Evolutionary conservation across 768 basidiomycete genomes (phyloP).

Genomic region (Neoboletus magnificus): DNA sequence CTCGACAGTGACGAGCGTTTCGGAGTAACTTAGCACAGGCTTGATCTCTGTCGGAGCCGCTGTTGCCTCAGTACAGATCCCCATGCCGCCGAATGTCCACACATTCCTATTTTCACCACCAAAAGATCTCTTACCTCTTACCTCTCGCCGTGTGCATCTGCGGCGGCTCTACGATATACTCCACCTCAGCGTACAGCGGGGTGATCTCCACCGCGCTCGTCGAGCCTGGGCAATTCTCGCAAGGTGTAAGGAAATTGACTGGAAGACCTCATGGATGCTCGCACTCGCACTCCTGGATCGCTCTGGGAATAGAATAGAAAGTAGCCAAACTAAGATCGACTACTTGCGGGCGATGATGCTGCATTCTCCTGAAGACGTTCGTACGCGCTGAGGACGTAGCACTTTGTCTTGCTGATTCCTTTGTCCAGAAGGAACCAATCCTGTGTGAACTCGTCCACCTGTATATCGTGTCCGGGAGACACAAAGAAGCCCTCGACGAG

Average conservation of each 20-base stretch:
- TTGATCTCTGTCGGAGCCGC: neutral
- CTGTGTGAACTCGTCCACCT: constrained; percentile 72
- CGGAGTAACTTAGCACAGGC: neutral
- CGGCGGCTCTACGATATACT: constrained; percentile 73
- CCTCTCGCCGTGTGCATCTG: constrained; percentile 67
- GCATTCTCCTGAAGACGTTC: constrained; percentile 62
- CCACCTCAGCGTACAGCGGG: constrained; percentile 64
- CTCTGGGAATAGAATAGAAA: constrained; percentile 26
- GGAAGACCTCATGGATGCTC: constrained; percentile 68
- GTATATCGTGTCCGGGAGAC: constrained; percentile 53
- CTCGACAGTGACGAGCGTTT: neutral
- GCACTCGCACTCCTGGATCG: constrained; percentile 55
- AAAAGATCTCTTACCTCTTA: constrained; percentile 45
- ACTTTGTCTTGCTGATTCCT: constrained; percentile 11
- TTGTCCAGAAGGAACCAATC: constrained; percentile 62
- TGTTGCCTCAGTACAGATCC: neutral
- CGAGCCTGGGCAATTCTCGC: constrained; percentile 72
- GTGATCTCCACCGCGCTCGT: constrained; percentile 59
- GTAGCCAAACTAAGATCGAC: constrained; percentile 42
- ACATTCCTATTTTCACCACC: constrained; percentile 62
- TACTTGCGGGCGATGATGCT: constrained; percentile 72
- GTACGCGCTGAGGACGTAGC: constrained; percentile 19
- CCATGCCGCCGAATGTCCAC: constrained; percentile 32
- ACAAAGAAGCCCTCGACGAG: constrained; percentile 77
- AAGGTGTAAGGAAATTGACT: constrained; percentile 74